Evolutionary conservation across 768 basidiomycete species (phyloP).

Genomic region (Symmetrospora coprosmae): DNA sequence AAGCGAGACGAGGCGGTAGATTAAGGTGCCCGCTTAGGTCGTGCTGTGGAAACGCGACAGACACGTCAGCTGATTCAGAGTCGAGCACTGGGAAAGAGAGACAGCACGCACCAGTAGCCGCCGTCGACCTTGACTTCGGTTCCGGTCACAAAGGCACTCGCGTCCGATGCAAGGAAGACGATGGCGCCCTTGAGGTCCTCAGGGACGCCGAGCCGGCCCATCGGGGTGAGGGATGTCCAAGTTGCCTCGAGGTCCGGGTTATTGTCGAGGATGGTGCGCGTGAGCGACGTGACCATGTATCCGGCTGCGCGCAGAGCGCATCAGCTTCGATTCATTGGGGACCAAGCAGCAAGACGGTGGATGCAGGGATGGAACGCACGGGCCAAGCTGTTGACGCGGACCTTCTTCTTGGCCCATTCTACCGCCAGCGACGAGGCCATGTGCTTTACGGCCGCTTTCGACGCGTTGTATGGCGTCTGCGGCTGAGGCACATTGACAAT

Average conservation of each 20-base stretch:
- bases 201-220: conserved; percentile 82
- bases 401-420: conserved; percentile 85
- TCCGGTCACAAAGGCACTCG: conserved; percentile 42
- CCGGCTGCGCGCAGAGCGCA: conserved; percentile 53
- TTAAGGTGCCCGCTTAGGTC: no score
- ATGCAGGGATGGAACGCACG: conserved; percentile 43
- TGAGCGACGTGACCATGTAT: conserved; percentile 86
- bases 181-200: conserved; percentile 78
- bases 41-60: no score
- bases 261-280: conserved; percentile 61
- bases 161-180: conserved; percentile 79
- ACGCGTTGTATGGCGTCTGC: conserved; percentile 92
- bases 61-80: no score
- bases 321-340: neutral
- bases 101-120: conserved; percentile 12
- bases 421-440: conserved; percentile 85
- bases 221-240: conserved; percentile 72
- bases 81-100: no score
- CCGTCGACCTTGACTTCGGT: conserved; percentile 21
- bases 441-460: conserved; percentile 86
- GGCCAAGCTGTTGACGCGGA: conserved; percentile 40
- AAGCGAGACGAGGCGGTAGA: no score
- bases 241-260: conserved; percentile 64
- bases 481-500: conserved; percentile 81
- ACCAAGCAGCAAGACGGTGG: conserved; percentile 13